These are phyloP conservation scores for Colletotrichum camelliae DNA, from an alignment of 2,329 filamentous ascomycete species.

Conservation along the genomic window DNA sequence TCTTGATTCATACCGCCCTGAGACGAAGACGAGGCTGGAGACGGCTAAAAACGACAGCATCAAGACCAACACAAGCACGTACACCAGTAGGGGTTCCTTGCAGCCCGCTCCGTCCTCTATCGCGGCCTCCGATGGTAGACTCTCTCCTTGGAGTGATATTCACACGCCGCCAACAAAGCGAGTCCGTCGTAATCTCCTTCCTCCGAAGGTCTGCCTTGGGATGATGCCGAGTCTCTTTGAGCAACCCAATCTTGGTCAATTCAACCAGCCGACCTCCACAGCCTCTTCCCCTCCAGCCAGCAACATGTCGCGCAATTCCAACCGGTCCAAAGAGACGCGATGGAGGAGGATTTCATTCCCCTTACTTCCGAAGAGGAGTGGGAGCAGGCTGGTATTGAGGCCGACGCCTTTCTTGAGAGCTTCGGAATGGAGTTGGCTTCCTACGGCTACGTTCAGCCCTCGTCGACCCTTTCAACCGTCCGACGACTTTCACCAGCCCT, in stretches of 20 bases:
- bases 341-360: background rate
- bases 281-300: background rate
- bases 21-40: background rate
- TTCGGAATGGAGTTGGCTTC: background rate
- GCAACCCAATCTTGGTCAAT: background rate
- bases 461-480: background rate
- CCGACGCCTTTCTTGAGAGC: background rate
- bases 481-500: background rate
- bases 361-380: background rate
- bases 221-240: background rate
- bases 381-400: background rate
- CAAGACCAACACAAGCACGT: background rate
- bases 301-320: background rate
- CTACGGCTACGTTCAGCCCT: background rate
- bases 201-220: background rate
- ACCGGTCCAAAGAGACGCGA: background rate
- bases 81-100: background rate
- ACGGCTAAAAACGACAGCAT: background rate
- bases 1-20: background rate
- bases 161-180: background rate
- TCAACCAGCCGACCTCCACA: background rate
- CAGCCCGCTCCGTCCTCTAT: background rate
- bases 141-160: slow-evolving; percentile 32
- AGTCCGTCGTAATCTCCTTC: background rate
- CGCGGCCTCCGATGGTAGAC: slow-evolving; percentile 21